Evolutionary conservation across 2,329 filamentous ascomycete genomes (phyloP), one percentile per base, ranked within the genome.

Genomic region (Harringtonia lauricola): DNA sequence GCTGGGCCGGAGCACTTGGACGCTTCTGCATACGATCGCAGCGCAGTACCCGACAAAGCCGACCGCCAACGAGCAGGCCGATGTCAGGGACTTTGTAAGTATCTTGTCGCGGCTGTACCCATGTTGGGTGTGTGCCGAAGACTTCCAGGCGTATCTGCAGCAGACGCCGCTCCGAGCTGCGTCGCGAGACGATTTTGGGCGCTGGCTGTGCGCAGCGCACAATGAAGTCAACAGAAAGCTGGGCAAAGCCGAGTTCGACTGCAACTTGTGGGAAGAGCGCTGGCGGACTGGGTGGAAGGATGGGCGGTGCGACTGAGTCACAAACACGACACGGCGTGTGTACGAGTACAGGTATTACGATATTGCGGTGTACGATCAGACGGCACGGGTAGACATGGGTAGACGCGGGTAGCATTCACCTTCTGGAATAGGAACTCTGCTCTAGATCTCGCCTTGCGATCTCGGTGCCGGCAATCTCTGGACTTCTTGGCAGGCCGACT

Each of bases 111-210:
- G 83, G 52, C 64, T 96, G 18, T 98, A 98, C 58, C 92, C 92
- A 4, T 98, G 92, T 68, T 95, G 89, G 87, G 76, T 84, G 3
- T 98, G 92, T 63, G 92, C 89, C 29, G 83, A 90, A 48, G 90
- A 96, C 59, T 95, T 98, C 61, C 83, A 83, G 60, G 61, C 60
- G 1, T 96, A 90, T 73, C 81, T 96, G 68, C 71, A 69, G 49
- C 72, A 74, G 49, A 83, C 89, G 51, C 75, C 76, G 57, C 80
- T 90, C 33, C 61, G 62, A 48, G 66, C 75, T 9, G 67, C 64
- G 33, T 75, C 71, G 51, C 64, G 78, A 31, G 74, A 79, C 45
- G 83, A 87, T 54, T 87, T 92, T 61, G 86, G 85, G 21, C 69
- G 68, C 47, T 94, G 86, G 86, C 73, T 92, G 61, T 94, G 86